A percentile compares a stretch with the other conserved stretches of the same genome.
Evolutionary conservation across 2,329 filamentous ascomycete species (phyloP).

Genomic region (Macrophomina phaseolina): DNA sequence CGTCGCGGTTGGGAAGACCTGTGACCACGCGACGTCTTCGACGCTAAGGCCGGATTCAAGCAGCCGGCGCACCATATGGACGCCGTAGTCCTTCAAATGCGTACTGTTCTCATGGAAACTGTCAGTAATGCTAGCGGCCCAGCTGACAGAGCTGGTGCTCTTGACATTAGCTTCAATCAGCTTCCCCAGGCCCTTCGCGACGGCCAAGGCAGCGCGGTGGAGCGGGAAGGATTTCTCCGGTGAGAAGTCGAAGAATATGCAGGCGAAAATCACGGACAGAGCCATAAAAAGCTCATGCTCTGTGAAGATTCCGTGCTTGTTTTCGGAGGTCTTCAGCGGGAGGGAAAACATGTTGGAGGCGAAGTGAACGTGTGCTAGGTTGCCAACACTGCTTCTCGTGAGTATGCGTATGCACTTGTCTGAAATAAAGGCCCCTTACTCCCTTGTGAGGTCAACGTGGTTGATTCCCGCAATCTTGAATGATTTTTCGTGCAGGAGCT

Average conservation of each 20-base stretch:
- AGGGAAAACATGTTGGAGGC: conserved; percentile 61
- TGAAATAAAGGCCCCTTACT: conserved; percentile 43
- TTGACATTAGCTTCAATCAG: conserved; percentile 71
- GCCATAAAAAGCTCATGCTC: conserved; percentile 65
- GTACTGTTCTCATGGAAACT: conserved; percentile 55
- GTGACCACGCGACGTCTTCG: conserved; percentile 72
- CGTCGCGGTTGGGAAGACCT: conserved; percentile 70
- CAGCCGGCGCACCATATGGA: conserved; percentile 68
- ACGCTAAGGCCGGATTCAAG: conserved; percentile 66
- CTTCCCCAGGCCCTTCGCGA: conserved; percentile 64
- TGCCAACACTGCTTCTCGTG: conserved; percentile 48
- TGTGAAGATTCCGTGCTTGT: conserved; percentile 59
- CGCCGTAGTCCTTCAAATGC: conserved; percentile 67
- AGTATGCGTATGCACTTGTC: background rate
- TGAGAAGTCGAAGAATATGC: conserved; percentile 71
- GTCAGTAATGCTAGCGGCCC: conserved; percentile 60
- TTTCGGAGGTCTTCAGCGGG: conserved; percentile 60
- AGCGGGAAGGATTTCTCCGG: conserved; percentile 70
- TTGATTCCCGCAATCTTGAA: conserved; percentile 64
- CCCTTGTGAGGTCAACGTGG: conserved; percentile 69
- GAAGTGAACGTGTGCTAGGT: conserved; percentile 62
- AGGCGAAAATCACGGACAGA: conserved; percentile 68
- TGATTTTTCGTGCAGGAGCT: conserved; percentile 67
- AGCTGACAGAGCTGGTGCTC: conserved; percentile 59
- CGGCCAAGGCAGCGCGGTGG: conserved; percentile 61